These are phyloP conservation scores for Corynascus novoguineensis DNA, from an alignment of 495 filamentous ascomycete species.

Conservation along the genomic window DNA sequence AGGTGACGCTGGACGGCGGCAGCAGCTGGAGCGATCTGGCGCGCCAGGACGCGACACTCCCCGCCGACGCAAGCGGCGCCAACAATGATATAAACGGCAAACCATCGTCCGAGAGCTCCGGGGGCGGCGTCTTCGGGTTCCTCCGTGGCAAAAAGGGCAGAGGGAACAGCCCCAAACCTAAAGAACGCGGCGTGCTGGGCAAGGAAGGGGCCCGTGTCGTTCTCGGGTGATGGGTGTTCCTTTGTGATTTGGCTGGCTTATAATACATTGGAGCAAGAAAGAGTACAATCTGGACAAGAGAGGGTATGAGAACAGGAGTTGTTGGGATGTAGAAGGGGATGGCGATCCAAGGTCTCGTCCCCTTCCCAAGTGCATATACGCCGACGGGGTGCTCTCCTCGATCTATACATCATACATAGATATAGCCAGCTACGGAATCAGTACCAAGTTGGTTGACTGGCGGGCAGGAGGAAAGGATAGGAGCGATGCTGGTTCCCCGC, in stretches of 20 bases:
- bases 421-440: too few species aligned
- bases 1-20: constrained; percentile 81
- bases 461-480: not conserved
- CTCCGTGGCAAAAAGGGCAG: constrained; percentile 82
- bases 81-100: constrained; percentile 39
- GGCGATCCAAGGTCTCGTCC: too few species aligned
- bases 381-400: too few species aligned
- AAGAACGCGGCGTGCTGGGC: constrained; percentile 86
- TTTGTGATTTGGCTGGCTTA: too few species aligned
- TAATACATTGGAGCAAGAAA: too few species aligned
- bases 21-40: constrained; percentile 88
- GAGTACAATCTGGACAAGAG: too few species aligned
- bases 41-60: constrained; percentile 72
- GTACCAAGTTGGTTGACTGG: too few species aligned
- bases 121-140: constrained; percentile 81
- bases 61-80: constrained; percentile 54
- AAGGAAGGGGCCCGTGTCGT: constrained; percentile 88
- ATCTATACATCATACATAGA: too few species aligned
- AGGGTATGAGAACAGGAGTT: too few species aligned
- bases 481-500: too few species aligned
- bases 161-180: constrained; percentile 87
- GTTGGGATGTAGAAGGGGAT: too few species aligned
- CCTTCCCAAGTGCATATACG: too few species aligned
- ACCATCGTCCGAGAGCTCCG: constrained; percentile 41
- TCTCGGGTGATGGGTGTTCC: constrained; percentile 37